Evolutionary conservation across 2,329 filamentous ascomycete species (phyloP), one percentile per base, ranked within the genome.

Genomic region (Diaporthe longicolla): DNA sequence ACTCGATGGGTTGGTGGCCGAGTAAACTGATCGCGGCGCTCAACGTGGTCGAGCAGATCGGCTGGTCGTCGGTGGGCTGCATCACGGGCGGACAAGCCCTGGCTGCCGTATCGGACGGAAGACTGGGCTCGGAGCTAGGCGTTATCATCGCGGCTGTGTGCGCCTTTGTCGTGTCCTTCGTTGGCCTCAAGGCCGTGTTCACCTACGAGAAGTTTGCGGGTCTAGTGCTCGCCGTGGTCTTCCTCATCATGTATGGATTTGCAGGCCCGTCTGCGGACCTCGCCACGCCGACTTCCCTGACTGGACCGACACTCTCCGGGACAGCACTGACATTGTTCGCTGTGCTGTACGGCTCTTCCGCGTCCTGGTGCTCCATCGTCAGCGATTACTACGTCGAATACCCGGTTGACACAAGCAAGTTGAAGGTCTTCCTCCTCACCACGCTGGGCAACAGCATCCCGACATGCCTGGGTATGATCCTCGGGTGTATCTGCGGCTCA

Each of bases 131-230:
- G 0, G 83, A 85, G 19, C 84, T 88, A n/a, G 87, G 88, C 19
- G 89, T 91, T 70, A 83, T 89, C 73, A 84, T 90, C 54, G 84
- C 88, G 26, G 84, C 84, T 10, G 78, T 89, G 17, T 79, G 87
- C 24, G 84, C 85, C 7, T 83, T 89, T 55, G 73, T 87, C 63
- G 84, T 90, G 29, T 87, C 87, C 0, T 87, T 90, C 77, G 84
- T 87, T 66, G 89, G 89, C 0, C 85, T 88, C 77, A 83, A 82
- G 76, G 82, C 84, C 26, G 82, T 89, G 57, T 84, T 89, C 74
- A 76, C 83, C 8, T 89, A 88, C 75, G 87, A 89, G 77, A 82
- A 85, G 66, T 88, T 85, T 77, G 85, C 87, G 29, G 89, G 87
- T 83, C 81, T 88, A 24, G 74, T 83, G 48, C 84, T 87, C 75